Base-by-base conservation (phyloP, 2,329 filamentous ascomycete species). In the Aspergillus pseudoviridinutans region DNA sequence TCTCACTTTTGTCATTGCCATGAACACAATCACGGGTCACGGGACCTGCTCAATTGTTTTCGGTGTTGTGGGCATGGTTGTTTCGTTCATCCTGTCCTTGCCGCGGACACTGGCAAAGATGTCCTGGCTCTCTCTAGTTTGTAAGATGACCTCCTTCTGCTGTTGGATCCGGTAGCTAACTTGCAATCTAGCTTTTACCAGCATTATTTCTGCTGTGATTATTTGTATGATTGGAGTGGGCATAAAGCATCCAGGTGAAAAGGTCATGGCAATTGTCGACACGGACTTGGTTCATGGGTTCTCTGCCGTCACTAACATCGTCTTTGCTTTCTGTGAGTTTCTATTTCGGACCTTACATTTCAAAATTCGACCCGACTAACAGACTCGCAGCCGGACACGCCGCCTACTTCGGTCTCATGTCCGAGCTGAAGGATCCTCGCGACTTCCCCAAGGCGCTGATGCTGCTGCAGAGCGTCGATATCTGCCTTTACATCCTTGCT, bases 191-290 rank as follows among this genome's bases (percentile, higher is more conserved):
- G 79, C 85, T 55, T 90, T 88, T 65, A 74, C 79, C 35, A 88
- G 85, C 51, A 87, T 90, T 62, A 67, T 86, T 29, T 66, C 80
- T 2, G 86, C 87, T 27, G 86, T 90, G 38, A 76, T 84, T 42
- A 80, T 89, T 64, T 86, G 85, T 58, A 88, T 91, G 78, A 80
- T 88, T 61, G 85, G 80, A 7, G 83, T 88, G 4, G 86, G 84
- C 3, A 72, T 88, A 52, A 64, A 71, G 42, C 76, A 78, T 49
- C 77, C 78, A 17, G 74, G 76, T 51, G 60, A 61, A 24, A 66
- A 64, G 6, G 68, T 78, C 42, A 64, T 73, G 20, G 72, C 74
- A 22, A 71, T 74, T 14, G 71, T 74, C 22, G 61, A 77, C 3
- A 71, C 82, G 1, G 74, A 74, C 35, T 78, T 88, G 42, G 76